Evolutionary conservation across 1,139 yeast species (phyloP).

Genomic region (Candida pseudocylindracea): DNA sequence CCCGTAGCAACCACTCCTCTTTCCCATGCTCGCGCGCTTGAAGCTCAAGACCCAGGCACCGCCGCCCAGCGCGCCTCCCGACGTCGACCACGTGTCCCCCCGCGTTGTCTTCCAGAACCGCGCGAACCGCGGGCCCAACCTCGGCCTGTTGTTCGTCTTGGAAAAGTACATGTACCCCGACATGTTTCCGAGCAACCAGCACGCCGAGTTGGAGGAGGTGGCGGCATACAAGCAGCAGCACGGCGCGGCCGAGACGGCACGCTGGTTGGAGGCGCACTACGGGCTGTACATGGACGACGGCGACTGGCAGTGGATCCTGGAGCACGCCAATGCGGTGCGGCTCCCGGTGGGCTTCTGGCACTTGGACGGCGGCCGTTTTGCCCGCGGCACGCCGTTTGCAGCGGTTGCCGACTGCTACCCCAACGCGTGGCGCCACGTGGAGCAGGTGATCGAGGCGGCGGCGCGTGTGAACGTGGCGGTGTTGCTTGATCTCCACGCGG

Average conservation of each 20-base stretch:
- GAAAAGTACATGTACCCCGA: constrained; percentile 55
- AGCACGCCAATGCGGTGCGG: constrained; percentile 52
- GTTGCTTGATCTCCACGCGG: constrained; percentile 66
- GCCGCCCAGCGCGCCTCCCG: too few relatives aligned
- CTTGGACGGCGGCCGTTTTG: constrained; percentile 36
- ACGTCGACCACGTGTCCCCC: too few relatives aligned
- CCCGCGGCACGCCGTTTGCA: constrained; percentile 43
- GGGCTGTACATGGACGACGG: constrained; percentile 31
- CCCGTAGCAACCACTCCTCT: too few relatives aligned
- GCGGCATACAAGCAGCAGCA: constrained; percentile 17
- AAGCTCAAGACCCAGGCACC: too few relatives aligned
- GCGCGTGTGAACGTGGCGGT: constrained; percentile 38
- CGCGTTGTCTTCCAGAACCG: too few relatives aligned
- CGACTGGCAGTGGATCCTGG: constrained; percentile 63
- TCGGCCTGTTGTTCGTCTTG: constrained; percentile 65
- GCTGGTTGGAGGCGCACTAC: constrained; percentile 50
- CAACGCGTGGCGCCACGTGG: constrained; percentile 43
- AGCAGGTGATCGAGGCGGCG: constrained; percentile 23
- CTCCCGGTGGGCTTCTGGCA: constrained; percentile 89
- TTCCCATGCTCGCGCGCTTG: too few relatives aligned
- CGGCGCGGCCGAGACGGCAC: constrained; percentile 33
- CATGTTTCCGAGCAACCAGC: constrained; percentile 31
- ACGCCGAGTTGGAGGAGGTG: constrained; percentile 53
- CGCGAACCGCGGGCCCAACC: constrained; percentile 41
- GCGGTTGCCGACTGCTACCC: constrained; percentile 29